Evolutionary conservation across 2,329 filamentous ascomycete genomes (phyloP), one percentile per base, ranked within the genome.

Genomic region (Calonectria hawksworthii): DNA sequence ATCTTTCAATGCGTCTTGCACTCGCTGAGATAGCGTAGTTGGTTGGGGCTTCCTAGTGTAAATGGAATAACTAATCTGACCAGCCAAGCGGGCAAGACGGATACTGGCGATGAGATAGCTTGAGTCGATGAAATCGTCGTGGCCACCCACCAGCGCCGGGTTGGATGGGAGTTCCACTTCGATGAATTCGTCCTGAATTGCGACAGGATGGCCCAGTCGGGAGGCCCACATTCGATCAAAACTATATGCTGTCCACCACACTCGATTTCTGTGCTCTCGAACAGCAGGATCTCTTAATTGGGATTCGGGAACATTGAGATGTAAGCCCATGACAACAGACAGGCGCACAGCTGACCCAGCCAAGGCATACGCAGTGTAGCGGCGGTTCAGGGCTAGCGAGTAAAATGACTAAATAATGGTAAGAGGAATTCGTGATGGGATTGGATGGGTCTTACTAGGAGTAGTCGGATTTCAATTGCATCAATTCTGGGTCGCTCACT

Each of bases 211-310:
- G 0, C 88, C 87, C 66, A 89, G 84, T 61, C 88, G 87, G 0
- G 87, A 87, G 4, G 87, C 87, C 84, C 86, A 88, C 83, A 89
- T 86, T 3, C 88, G 84, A 71, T 88, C 87, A 28, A 88, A 82
- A 11, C 82, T 84, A 54, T 87, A 88, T 0, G 86, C 83, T 0
- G 86, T 87, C 86, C 86, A 87, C 83, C 85, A 88, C 1, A 87
- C 80, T 1, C 86, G 80, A 10, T 83, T 83, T 1, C 87, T 79
- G 28, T 88, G 86, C 69, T 88, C 86, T 6, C 86, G 75, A 1
- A 81, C 79, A 0, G 79, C 83, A 21, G 75, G 80, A 59, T 89
- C 86, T 21, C 80, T 82, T 1, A 88, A 80, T n/a, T 88, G 85
- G 4, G 82, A 82, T 38, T 86, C 80, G 0, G 84, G 84, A 1